Conservation (phyloP, 1,284 basidiomycete species). For the Porogramme epimiltina region DNA sequence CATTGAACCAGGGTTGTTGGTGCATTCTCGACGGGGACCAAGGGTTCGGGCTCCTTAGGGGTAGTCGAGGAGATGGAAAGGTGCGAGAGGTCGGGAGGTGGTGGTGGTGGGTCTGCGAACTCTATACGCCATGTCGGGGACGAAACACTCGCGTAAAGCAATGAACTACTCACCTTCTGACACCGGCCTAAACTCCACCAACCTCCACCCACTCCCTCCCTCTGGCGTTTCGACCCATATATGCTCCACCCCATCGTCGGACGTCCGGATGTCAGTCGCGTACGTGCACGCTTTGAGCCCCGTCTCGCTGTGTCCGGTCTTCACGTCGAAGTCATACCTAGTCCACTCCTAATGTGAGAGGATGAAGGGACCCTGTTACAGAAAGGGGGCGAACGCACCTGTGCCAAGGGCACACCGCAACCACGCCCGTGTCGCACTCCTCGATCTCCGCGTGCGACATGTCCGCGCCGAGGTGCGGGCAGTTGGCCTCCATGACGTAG, state of each 20-base stretch:
- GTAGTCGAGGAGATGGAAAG: conserved; percentile 20
- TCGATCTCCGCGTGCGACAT: conserved; percentile 82
- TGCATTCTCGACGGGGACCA: conserved; percentile 49
- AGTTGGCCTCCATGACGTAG: conserved; percentile 85
- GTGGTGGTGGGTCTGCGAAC: conserved; percentile 69
- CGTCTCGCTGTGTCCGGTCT: conserved; percentile 74
- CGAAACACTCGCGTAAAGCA: background rate
- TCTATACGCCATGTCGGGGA: conserved; percentile 41
- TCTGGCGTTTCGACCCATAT: conserved; percentile 72
- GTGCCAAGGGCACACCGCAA: conserved; percentile 85
- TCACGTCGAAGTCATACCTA: conserved; percentile 76
- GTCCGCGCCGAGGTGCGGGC: conserved; percentile 85
- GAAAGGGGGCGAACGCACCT: conserved; percentile 45
- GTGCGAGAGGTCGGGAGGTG: conserved; percentile 31
- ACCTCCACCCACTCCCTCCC: conserved; percentile 52
- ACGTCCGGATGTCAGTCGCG: conserved; percentile 53
- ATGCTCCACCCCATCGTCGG: conserved; percentile 44
- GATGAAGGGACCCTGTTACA: background rate
- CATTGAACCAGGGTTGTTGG: conserved; percentile 74
- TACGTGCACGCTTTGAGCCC: conserved; percentile 83
- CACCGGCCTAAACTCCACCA: conserved; percentile 76
- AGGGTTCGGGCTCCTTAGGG: conserved; percentile 38
- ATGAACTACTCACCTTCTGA: conserved; percentile 64
- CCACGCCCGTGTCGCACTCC: conserved; percentile 59
- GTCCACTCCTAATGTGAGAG: background rate